These are phyloP conservation scores for Apiospora rasikravindrae DNA, from an alignment of 2,329 filamentous ascomycete genomes.

Conservation along the genomic window DNA sequence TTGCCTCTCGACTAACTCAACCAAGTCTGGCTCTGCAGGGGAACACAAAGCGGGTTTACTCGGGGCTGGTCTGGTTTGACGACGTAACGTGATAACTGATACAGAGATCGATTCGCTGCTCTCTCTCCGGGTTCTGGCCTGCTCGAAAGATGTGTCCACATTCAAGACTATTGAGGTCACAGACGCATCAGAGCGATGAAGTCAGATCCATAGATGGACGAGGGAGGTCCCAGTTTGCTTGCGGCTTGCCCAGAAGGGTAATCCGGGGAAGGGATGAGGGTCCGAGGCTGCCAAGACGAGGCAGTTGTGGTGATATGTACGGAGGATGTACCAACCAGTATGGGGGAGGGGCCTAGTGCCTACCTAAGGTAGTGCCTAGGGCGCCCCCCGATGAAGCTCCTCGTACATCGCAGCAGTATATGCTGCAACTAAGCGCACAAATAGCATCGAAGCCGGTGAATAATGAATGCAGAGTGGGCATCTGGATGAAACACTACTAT, in stretches of 20 bases:
- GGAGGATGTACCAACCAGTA: background rate
- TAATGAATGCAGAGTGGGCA: background rate
- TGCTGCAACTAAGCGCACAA: background rate
- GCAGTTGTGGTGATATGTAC: background rate
- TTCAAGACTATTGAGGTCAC: constrained; percentile 1
- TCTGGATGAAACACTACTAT: background rate
- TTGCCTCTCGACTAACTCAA: background rate
- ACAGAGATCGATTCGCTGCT: background rate
- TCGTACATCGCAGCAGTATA: background rate
- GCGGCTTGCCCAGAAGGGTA: background rate
- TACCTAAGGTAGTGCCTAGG: background rate
- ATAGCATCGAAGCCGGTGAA: background rate
- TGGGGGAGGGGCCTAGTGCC: background rate
- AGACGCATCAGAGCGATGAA: constrained; percentile 13
- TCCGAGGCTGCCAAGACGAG: background rate
- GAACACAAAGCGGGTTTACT: background rate
- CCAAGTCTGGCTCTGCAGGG: background rate
- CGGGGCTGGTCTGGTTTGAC: background rate
- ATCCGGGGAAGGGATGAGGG: background rate
- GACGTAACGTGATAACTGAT: constrained; percentile 14
- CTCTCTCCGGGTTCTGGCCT: background rate
- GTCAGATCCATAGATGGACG: constrained; percentile 1
- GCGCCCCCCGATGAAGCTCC: background rate
- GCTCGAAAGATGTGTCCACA: background rate
- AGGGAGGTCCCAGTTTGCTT: background rate